Evolutionary conservation across 148 eudicot species (phyloP).

Genomic region (Chenopodium suecicum): DNA sequence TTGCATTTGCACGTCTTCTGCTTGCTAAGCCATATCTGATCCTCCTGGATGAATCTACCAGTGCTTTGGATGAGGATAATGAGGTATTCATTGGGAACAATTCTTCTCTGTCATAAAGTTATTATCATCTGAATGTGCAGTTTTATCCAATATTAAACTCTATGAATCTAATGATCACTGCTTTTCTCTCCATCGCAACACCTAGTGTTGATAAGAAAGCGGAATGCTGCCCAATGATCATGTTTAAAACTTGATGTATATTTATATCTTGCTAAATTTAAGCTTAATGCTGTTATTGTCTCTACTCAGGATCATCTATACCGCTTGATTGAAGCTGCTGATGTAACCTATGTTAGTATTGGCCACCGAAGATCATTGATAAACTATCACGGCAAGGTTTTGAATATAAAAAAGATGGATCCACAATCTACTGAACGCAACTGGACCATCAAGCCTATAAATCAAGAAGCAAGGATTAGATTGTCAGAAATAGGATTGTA

Average conservation of each 20-base stretch:
- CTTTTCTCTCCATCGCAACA: not conserved
- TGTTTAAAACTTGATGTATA: not conserved
- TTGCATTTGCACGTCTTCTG: conserved; percentile 92
- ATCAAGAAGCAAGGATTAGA: conserved; percentile 33
- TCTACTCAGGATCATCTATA: conserved; percentile 72
- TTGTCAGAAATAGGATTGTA: conserved; percentile 29
- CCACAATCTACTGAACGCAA: conserved; percentile 38
- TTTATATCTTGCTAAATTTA: not conserved
- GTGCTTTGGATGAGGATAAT: conserved; percentile 93
- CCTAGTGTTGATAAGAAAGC: not conserved
- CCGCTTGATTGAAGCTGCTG: conserved; percentile 60
- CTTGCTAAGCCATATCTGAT: conserved; percentile 77
- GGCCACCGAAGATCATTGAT: conserved; percentile 74
- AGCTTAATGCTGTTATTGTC: conserved; percentile 19
- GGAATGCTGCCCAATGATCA: not conserved
- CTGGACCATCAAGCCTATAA: conserved; percentile 62
- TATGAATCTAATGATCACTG: not conserved
- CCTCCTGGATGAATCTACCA: conserved; percentile 95
- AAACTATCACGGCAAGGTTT: conserved; percentile 56
- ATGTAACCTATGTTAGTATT: conserved; percentile 73
- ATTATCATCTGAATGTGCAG: not conserved
- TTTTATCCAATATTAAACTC: too few relatives aligned
- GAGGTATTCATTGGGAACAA: conserved; percentile 52
- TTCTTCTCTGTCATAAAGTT: not conserved
- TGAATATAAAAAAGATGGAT: conserved; percentile 52